A percentile compares a stretch with the other conserved stretches of the same genome.
Conservation (phyloP, 164 flowering plant species). For the Stephania yunnanensis region DNA sequence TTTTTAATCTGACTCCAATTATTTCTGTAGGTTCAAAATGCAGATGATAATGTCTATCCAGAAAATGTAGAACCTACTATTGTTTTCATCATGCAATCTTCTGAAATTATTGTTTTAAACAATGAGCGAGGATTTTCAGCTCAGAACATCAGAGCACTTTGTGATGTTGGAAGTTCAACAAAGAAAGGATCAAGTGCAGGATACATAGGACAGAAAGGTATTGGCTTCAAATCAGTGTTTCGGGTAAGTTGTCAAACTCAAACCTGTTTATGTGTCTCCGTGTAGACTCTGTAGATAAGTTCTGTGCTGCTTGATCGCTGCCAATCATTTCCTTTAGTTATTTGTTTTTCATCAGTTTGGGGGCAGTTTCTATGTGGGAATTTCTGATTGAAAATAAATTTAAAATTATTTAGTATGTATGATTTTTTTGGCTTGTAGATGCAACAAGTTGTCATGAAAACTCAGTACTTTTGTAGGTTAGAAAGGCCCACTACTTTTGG, state of each 20-base stretch:
- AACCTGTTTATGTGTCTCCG: neutral
- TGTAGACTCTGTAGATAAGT: no score
- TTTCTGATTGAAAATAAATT: neutral
- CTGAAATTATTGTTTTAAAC: constrained; percentile 64
- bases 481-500: neutral
- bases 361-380: neutral
- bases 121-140: constrained; percentile 85
- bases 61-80: constrained; percentile 74
- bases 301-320: neutral
- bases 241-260: constrained; percentile 16
- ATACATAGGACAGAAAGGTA: constrained; percentile 94
- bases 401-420: neutral
- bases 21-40: constrained; percentile 83
- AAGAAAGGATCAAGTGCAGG: constrained; percentile 73
- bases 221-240: constrained; percentile 97
- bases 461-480: neutral
- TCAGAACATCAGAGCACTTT: constrained; percentile 84
- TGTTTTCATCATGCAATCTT: constrained; percentile 66
- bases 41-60: constrained; percentile 84
- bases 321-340: neutral
- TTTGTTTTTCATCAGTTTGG: neutral
- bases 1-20: neutral
- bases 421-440: neutral
- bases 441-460: neutral
- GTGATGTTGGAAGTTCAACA: constrained; percentile 96